Percentiles rank a stretch among this genome's conserved stretches.
Conservation (phyloP, 345 rosid species). For the Eucalyptus victrix region DNA sequence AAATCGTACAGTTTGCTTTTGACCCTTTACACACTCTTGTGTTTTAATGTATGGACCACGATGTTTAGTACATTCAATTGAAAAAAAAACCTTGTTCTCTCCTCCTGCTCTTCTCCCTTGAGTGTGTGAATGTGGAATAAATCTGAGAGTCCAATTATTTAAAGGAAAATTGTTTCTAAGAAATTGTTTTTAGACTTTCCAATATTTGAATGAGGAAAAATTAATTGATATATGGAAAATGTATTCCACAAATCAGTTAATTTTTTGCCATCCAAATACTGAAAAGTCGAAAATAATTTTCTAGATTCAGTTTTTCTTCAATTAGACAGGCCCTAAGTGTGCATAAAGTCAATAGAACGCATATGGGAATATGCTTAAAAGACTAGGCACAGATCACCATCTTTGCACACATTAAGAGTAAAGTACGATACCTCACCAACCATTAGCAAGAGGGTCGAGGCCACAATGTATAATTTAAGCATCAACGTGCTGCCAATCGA, state of each 20-base stretch:
- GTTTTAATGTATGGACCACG: background rate
- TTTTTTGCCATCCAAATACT: background rate
- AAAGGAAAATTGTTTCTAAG: background rate
- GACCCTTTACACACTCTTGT: background rate
- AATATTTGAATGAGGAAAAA: background rate
- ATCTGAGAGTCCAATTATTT: background rate
- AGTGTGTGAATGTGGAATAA: background rate
- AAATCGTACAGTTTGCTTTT: background rate
- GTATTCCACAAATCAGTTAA: background rate
- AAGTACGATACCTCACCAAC: background rate
- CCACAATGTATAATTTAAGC: background rate
- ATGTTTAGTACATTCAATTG: background rate
- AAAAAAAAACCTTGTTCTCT: background rate
- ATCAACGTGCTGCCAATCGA: background rate
- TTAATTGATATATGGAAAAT: background rate
- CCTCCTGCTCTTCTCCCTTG: background rate
- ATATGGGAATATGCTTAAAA: background rate
- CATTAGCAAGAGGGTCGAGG: background rate
- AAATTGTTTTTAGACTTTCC: background rate
- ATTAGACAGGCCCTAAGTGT: background rate
- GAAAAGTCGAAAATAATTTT: background rate
- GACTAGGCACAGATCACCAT: background rate
- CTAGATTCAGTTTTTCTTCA: background rate
- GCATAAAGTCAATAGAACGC: background rate
- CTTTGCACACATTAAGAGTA: background rate